phyloP scores from a whole-genome alignment of 139 green algal genomes.

The Volvox africanus region DNA sequence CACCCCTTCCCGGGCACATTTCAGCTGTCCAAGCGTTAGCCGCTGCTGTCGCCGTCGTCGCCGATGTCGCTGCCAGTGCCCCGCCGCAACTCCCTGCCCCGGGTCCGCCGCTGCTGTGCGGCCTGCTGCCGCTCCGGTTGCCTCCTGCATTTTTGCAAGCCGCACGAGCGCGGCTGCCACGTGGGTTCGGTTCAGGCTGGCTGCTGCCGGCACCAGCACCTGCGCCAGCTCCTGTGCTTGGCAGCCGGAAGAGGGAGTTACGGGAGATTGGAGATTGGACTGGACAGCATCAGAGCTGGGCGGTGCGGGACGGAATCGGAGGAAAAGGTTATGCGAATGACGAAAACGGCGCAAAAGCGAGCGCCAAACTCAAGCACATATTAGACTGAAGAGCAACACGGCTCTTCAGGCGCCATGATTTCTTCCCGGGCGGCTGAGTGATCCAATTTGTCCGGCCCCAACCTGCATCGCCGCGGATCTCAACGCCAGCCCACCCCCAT shows the following conservation, averaged over 20 bases:
- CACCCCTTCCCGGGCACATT: too few relatives aligned
- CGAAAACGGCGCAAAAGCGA: neutral
- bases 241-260: too few relatives aligned
- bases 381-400: too few relatives aligned
- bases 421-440: too few relatives aligned
- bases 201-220: neutral
- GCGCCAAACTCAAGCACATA: too few relatives aligned
- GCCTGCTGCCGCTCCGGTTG: neutral
- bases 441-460: too few relatives aligned
- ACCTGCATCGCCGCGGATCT: too few relatives aligned
- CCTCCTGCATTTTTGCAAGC: neutral
- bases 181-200: conserved; percentile 15
- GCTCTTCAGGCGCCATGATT: neutral
- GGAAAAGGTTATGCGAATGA: neutral
- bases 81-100: neutral
- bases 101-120: too few relatives aligned
- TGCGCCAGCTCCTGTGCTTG: neutral
- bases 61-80: neutral
- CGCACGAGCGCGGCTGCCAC: conserved; percentile 14
- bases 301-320: too few relatives aligned
- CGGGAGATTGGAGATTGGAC: too few relatives aligned
- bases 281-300: too few relatives aligned
- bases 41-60: neutral
- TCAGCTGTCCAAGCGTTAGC: neutral
- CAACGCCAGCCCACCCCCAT: too few relatives aligned